Evolutionary conservation across 371 early-diverging fungal genomes (phyloP).

Genomic region (Lichtheimia ramosa): DNA sequence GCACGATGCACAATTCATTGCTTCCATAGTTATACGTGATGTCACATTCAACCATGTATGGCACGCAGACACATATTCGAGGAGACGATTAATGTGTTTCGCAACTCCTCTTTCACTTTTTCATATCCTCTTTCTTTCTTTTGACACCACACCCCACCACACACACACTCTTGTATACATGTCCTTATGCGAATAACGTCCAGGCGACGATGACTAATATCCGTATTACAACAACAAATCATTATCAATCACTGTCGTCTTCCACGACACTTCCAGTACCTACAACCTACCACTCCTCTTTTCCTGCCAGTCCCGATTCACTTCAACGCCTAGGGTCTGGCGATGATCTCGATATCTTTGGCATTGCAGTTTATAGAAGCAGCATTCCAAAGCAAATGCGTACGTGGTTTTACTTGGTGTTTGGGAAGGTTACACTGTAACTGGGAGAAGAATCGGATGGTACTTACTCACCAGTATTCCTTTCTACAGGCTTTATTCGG

Average conservation of each 20-base stretch:
- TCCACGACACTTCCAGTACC: conserved; percentile 7
- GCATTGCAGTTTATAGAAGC: conserved; percentile 31
- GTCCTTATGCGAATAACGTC: not conserved
- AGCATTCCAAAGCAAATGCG: conserved; percentile 37
- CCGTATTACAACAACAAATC: conserved; percentile 6
- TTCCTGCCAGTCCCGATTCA: conserved; percentile 4
- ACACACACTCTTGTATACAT: too few relatives aligned
- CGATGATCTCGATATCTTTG: conserved; percentile 40
- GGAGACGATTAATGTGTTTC: too few relatives aligned
- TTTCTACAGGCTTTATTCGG: conserved; percentile 12
- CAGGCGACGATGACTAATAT: conserved; percentile 13
- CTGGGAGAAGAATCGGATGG: too few relatives aligned
- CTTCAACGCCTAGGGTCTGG: conserved; percentile 34
- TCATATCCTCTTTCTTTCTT: too few relatives aligned
- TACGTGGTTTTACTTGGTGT: conserved; percentile 15
- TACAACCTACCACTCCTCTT: conserved; percentile 5
- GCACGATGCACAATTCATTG: too few relatives aligned
- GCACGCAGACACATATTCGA: too few relatives aligned
- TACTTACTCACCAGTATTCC: not conserved
- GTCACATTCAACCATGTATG: too few relatives aligned
- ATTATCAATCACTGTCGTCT: not conserved
- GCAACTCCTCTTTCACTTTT: too few relatives aligned
- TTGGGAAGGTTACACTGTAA: not conserved
- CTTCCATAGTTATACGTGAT: too few relatives aligned
- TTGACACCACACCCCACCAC: too few relatives aligned